Evolutionary conservation across 2,329 filamentous ascomycete species (phyloP).

Genomic region (Nemania bipapillata): DNA sequence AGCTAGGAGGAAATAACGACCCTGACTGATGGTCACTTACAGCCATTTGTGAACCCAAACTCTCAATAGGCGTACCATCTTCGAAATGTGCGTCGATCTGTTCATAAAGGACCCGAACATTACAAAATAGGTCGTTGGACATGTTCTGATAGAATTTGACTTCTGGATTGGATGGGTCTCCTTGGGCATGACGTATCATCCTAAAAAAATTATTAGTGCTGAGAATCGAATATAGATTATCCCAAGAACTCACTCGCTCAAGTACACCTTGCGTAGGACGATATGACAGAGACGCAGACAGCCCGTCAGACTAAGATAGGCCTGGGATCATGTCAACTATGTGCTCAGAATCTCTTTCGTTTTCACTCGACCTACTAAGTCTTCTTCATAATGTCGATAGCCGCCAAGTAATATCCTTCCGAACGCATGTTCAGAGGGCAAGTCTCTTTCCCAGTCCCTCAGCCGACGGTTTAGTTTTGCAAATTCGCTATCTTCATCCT

Average conservation of each 20-base stretch:
- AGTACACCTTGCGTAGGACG: slow-evolving; percentile 64
- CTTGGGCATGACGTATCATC: slow-evolving; percentile 57
- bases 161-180: slow-evolving; percentile 52
- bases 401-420: slow-evolving; percentile 56
- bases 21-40: slow-evolving; percentile 47
- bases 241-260: slow-evolving; percentile 58
- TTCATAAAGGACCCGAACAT: slow-evolving; percentile 60
- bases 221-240: neutral
- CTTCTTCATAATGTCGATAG: slow-evolving; percentile 61
- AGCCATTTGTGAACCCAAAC: slow-evolving; percentile 65
- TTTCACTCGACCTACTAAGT: slow-evolving; percentile 56
- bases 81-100: slow-evolving; percentile 65
- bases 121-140: slow-evolving; percentile 61
- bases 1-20: slow-evolving; percentile 5
- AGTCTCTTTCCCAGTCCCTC: slow-evolving; percentile 59
- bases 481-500: slow-evolving; percentile 62
- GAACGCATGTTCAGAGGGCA: slow-evolving; percentile 63
- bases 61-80: slow-evolving; percentile 58
- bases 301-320: slow-evolving; percentile 66
- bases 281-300: slow-evolving; percentile 67
- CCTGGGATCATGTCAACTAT: slow-evolving; percentile 52
- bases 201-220: slow-evolving; percentile 46
- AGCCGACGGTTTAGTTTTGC: slow-evolving; percentile 57
- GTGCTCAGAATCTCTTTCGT: neutral
- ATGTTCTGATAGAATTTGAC: slow-evolving; percentile 57